These are phyloP conservation scores for Coleophoma eucalyptorum DNA, from an alignment of 2,329 filamentous ascomycete genomes.

Conservation along the genomic window DNA sequence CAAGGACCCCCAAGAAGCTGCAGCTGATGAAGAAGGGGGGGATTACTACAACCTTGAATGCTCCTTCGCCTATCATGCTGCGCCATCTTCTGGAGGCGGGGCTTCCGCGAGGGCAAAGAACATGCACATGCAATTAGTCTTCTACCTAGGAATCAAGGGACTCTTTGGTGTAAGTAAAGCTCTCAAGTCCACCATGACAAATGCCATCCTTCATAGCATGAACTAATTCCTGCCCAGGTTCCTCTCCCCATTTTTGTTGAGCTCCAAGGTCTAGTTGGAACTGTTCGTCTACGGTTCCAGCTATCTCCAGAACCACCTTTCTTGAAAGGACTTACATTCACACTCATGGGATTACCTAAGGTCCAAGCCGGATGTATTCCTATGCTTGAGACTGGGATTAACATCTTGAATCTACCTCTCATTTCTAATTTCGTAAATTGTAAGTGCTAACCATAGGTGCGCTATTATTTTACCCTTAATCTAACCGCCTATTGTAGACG, in stretches of 20 bases:
- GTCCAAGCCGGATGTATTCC: conserved; percentile 87
- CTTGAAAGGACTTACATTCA: conserved; percentile 87
- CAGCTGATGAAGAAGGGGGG: conserved; percentile 84
- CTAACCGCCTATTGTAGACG: background rate
- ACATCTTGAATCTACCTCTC: conserved; percentile 84
- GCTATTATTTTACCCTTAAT: too few relatives aligned
- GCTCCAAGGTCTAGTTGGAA: conserved; percentile 85
- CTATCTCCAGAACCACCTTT: conserved; percentile 91
- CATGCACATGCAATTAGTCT: conserved; percentile 95
- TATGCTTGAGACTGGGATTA: conserved; percentile 87
- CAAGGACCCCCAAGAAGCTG: conserved; percentile 83
- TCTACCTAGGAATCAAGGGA: conserved; percentile 68
- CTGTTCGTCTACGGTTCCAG: conserved; percentile 75
- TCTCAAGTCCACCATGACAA: conserved; percentile 29
- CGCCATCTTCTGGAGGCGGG: conserved; percentile 64
- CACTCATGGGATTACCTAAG: conserved; percentile 89
- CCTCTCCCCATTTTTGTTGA: conserved; percentile 56
- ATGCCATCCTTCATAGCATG: too few relatives aligned
- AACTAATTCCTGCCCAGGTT: conserved; percentile 1
- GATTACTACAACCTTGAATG: conserved; percentile 92
- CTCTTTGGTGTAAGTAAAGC: conserved; percentile 28
- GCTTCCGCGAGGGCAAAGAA: conserved; percentile 83
- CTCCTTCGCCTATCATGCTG: conserved; percentile 86
- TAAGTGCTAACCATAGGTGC: background rate
- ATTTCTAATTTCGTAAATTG: conserved; percentile 96